These are phyloP conservation scores for Ceratocystis lukuohia DNA, from an alignment of 2,329 filamentous ascomycete species.

Conservation along the genomic window DNA sequence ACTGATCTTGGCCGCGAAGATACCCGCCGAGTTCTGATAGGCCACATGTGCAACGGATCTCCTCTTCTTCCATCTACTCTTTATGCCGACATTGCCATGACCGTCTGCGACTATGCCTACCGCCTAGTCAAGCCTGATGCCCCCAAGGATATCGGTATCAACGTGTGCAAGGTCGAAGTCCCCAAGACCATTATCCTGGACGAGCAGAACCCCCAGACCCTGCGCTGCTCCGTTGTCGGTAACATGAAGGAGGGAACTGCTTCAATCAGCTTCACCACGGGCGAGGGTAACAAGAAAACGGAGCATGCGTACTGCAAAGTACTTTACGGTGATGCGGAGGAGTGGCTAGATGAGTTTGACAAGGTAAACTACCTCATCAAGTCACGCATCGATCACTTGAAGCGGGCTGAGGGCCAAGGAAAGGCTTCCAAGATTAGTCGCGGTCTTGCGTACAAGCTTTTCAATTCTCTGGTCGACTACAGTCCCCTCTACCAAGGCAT, in stretches of 20 bases:
- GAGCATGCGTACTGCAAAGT: conserved; percentile 52
- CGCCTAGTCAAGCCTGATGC: conserved; percentile 46
- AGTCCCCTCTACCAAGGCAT: conserved; percentile 41
- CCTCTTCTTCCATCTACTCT: conserved; percentile 49
- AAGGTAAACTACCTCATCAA: conserved; percentile 58
- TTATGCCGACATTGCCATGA: conserved; percentile 51
- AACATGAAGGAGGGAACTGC: conserved; percentile 43
- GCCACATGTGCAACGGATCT: conserved; percentile 55
- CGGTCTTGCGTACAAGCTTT: conserved; percentile 65
- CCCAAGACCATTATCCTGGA: conserved; percentile 54
- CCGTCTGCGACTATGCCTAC: conserved; percentile 48
- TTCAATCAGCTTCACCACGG: conserved; percentile 44
- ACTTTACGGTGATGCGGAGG: conserved; percentile 44
- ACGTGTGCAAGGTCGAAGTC: conserved; percentile 55
- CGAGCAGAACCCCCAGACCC: conserved; percentile 38
- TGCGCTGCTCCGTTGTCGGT: conserved; percentile 47
- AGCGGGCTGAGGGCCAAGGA: conserved; percentile 48
- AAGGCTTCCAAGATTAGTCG: conserved; percentile 59
- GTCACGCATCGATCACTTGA: conserved; percentile 43
- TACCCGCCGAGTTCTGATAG: conserved; percentile 44
- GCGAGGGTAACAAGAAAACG: conserved; percentile 43
- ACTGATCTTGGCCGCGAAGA: conserved; percentile 53
- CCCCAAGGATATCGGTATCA: conserved; percentile 41
- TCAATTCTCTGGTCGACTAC: conserved; percentile 44
- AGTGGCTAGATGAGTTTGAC: conserved; percentile 52